These are phyloP conservation scores for Myriosclerotinia curreyana DNA, from an alignment of 2,329 filamentous ascomycete genomes.

Conservation along the genomic window DNA sequence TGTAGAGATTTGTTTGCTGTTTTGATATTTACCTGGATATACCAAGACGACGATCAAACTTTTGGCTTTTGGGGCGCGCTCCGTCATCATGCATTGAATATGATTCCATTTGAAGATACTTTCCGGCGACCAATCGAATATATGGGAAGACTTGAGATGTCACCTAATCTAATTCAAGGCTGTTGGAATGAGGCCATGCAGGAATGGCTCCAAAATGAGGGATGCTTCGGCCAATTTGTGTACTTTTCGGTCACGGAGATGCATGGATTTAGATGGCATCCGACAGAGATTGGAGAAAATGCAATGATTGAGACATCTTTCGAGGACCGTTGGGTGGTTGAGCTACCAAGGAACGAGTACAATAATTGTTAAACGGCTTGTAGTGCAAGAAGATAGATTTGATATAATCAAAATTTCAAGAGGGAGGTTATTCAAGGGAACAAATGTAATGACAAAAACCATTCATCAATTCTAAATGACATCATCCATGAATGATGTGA, in stretches of 20 bases:
- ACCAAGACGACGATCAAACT: background rate
- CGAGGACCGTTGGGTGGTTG: background rate
- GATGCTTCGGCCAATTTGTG: background rate
- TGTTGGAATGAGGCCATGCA: slow-evolving; percentile 7
- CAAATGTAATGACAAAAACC: background rate
- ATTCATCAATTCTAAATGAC: background rate
- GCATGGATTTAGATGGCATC: background rate
- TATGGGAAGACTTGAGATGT: background rate
- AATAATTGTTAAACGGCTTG: background rate
- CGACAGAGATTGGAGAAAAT: background rate
- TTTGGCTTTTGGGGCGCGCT: background rate
- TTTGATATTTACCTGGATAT: background rate
- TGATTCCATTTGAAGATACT: background rate
- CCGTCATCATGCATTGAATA: background rate
- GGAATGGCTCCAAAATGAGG: background rate
- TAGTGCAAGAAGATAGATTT: background rate
- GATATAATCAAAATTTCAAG: background rate
- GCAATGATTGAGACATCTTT: background rate
- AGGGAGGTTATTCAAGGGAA: background rate
- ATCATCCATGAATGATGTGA: background rate
- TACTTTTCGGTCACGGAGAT: background rate
- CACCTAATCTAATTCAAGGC: background rate
- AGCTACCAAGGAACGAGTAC: slow-evolving; percentile 5
- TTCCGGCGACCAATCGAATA: background rate
- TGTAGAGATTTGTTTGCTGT: background rate